Conservation (phyloP, 208 protist species). For the Tritrichomonas foetus region DNA sequence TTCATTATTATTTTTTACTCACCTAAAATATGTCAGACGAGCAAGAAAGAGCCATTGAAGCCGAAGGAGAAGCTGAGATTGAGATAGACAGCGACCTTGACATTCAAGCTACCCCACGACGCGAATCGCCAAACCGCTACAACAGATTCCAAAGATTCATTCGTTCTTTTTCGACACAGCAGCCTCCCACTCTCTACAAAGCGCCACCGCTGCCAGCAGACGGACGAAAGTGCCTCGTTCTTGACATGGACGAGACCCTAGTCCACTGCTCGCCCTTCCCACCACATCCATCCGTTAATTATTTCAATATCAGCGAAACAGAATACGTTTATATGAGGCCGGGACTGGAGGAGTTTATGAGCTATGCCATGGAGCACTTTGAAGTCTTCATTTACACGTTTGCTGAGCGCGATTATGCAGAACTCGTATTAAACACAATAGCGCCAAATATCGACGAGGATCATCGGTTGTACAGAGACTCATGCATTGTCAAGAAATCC, state of each 20-base stretch:
- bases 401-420: not conserved
- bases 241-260: conserved; percentile 57
- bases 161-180: too few relatives aligned
- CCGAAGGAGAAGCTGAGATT: too few relatives aligned
- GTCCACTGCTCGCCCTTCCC: conserved; percentile 47
- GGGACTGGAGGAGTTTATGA: conserved; percentile 47
- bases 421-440: not conserved
- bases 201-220: not conserved
- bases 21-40: too few relatives aligned
- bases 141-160: too few relatives aligned
- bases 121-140: too few relatives aligned
- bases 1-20: too few relatives aligned
- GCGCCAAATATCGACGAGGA: not conserved
- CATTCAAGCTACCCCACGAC: too few relatives aligned
- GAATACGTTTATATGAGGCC: conserved; percentile 49
- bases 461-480: not conserved
- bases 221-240: conserved; percentile 39
- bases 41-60: too few relatives aligned
- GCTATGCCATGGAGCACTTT: conserved; percentile 22
- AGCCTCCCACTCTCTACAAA: too few relatives aligned
- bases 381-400: conserved; percentile 55
- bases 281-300: not conserved
- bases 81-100: too few relatives aligned
- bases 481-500: not conserved
- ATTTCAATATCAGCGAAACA: too few relatives aligned